These are phyloP conservation scores for Pythium brassicae DNA, from an alignment of 352 stramenopile genomes.

Conservation along the genomic window DNA sequence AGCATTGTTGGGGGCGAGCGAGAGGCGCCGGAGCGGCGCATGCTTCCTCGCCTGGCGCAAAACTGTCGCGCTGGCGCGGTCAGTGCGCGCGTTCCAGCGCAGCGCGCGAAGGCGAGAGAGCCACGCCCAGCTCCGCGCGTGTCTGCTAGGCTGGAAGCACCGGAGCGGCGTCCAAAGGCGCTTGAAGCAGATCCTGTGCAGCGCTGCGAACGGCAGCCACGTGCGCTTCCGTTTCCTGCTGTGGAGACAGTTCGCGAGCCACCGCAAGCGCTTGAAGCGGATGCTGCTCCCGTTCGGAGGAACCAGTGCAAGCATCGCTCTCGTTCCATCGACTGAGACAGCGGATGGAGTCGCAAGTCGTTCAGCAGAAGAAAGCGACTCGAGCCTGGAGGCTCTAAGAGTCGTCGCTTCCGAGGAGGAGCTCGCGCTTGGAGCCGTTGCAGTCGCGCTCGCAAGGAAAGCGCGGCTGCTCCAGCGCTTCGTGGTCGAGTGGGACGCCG, in stretches of 20 bases:
- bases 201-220: constrained; percentile 25
- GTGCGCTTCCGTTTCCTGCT: constrained; percentile 47
- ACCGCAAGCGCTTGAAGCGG: constrained; percentile 24
- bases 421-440: constrained; percentile 6
- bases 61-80: constrained; percentile 11
- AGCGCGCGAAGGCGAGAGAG: constrained; percentile 12
- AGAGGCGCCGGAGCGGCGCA: constrained; percentile 17
- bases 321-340: neutral
- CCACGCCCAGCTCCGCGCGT: constrained; percentile 4
- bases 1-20: constrained; percentile 34
- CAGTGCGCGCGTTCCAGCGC: constrained; percentile 19
- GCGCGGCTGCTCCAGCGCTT: constrained; percentile 49
- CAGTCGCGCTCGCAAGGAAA: constrained; percentile 25
- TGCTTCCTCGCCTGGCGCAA: constrained; percentile 49
- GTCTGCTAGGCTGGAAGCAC: constrained; percentile 32
- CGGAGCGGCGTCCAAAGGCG: constrained; percentile 23
- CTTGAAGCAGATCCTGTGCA: constrained; percentile 32
- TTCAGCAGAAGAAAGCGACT: neutral
- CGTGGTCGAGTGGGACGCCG: constrained; percentile 33
- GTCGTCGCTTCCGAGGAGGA: neutral
- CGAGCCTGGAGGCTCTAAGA: neutral
- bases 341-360: neutral
- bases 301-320: neutral
- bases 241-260: constrained; percentile 38
- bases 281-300: constrained; percentile 6